A percentile compares a stretch with the other conserved stretches of the same genome.
Conservation (phyloP, 768 basidiomycete species). For the Suillus subaureus region DNA sequence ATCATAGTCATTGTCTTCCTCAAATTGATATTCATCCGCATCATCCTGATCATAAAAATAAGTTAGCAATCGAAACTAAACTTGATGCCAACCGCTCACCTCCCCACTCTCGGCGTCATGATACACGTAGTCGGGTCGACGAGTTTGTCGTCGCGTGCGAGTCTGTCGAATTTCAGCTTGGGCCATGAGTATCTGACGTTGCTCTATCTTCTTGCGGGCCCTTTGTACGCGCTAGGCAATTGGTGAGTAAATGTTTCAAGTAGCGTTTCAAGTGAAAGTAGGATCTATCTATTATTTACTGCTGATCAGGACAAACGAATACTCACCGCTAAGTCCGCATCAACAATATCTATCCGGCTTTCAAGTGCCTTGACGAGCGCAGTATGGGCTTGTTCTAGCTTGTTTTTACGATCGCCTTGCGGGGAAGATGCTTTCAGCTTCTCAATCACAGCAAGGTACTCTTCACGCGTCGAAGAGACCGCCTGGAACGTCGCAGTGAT, state of each 20-base stretch:
- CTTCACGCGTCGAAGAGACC: constrained; percentile 69
- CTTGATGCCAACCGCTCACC: constrained; percentile 28
- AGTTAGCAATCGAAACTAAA: constrained; percentile 28
- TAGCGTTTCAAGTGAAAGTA: constrained; percentile 17
- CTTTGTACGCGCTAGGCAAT: constrained; percentile 66
- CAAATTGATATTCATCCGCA: constrained; percentile 64
- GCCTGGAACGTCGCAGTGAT: constrained; percentile 76
- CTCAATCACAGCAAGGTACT: constrained; percentile 69
- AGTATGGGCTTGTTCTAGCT: constrained; percentile 62
- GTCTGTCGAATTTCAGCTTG: constrained; percentile 82
- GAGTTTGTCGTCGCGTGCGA: constrained; percentile 71
- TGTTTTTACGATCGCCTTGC: constrained; percentile 52
- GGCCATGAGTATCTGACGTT: constrained; percentile 61
- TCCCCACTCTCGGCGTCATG: constrained; percentile 67
- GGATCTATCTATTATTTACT: constrained; percentile 15
- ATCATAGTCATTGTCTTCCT: constrained; percentile 69
- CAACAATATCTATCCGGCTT: constrained; percentile 63
- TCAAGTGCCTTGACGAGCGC: constrained; percentile 65
- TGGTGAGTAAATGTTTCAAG: constrained; percentile 25
- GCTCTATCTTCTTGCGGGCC: constrained; percentile 69
- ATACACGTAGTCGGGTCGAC: constrained; percentile 83
- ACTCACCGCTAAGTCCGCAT: constrained; percentile 73
- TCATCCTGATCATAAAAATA: constrained; percentile 46
- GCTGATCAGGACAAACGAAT: constrained; percentile 14
- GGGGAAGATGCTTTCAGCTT: constrained; percentile 55